These are phyloP conservation scores for Geoglossum cookeanum DNA, from an alignment of 2,329 filamentous ascomycete species.

Conservation along the genomic window DNA sequence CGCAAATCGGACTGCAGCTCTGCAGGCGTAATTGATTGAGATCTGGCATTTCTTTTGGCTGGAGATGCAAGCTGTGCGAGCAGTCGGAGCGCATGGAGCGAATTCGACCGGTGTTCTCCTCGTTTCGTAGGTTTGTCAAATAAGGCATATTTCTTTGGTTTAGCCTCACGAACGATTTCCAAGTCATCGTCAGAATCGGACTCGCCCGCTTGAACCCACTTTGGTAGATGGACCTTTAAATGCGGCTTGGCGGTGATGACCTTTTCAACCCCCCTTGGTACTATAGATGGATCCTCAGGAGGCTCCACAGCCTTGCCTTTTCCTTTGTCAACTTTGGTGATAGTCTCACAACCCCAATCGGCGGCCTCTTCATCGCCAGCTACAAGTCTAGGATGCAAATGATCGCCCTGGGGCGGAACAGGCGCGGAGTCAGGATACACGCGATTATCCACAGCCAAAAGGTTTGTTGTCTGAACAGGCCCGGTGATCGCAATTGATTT, in stretches of 20 bases:
- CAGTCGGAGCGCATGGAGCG: slow-evolving; percentile 48
- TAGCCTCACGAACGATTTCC: slow-evolving; percentile 22
- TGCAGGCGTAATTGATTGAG: slow-evolving; percentile 42
- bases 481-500: background rate
- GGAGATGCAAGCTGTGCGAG: slow-evolving; percentile 55
- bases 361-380: too few relatives aligned
- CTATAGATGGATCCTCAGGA: background rate
- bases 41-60: slow-evolving; percentile 27
- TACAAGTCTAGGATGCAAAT: background rate
- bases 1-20: slow-evolving; percentile 52
- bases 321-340: slow-evolving; percentile 20
- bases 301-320: slow-evolving; percentile 34
- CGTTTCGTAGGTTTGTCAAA: slow-evolving; percentile 50
- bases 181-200: slow-evolving; percentile 29
- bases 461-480: background rate
- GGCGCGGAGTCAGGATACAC: background rate
- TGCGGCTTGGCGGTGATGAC: slow-evolving; percentile 6
- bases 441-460: background rate
- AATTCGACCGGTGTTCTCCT: slow-evolving; percentile 41
- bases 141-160: slow-evolving; percentile 37
- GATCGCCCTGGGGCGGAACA: background rate
- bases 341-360: background rate
- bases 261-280: slow-evolving; percentile 7
- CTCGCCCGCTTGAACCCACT: slow-evolving; percentile 14
- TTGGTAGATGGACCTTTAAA: slow-evolving; percentile 23